Evolutionary conservation across 352 stramenopile genomes (phyloP).

Genomic region (Globisporangium viniferum): DNA sequence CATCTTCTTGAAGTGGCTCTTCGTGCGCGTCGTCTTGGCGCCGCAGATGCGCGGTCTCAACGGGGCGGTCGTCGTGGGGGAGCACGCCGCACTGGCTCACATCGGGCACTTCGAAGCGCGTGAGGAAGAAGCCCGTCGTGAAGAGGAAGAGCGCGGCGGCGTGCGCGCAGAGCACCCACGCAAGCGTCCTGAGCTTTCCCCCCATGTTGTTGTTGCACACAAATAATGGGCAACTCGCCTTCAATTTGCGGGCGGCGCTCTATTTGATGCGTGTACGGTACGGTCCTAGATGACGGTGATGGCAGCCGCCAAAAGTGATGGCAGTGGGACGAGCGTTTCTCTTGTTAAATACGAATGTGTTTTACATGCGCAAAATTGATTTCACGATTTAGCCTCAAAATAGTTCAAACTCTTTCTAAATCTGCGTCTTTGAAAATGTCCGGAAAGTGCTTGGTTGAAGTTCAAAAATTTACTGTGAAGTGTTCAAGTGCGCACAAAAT

Average conservation of each 20-base stretch:
- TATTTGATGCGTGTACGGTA: not conserved
- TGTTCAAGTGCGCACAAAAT: not conserved
- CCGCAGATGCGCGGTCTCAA: slow-evolving; percentile 3
- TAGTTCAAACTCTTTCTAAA: not conserved
- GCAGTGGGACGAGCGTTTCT: not conserved
- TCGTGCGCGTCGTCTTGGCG: not conserved
- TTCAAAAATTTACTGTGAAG: not conserved
- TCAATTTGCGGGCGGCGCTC: slow-evolving; percentile 1
- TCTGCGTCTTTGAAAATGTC: not conserved
- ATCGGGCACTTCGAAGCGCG: slow-evolving; percentile 79
- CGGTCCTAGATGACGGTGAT: not conserved
- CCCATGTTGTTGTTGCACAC: not conserved
- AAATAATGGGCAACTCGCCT: not conserved
- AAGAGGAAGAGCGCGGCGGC: slow-evolving; percentile 72
- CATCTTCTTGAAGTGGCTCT: slow-evolving; percentile 8
- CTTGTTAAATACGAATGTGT: not conserved
- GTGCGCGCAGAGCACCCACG: slow-evolving; percentile 46
- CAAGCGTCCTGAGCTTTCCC: slow-evolving; percentile 10
- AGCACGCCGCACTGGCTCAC: slow-evolving; percentile 49
- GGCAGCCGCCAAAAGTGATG: not conserved
- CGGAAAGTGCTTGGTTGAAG: not conserved
- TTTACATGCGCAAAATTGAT: not conserved
- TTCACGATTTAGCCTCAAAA: not conserved
- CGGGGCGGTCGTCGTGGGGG: slow-evolving; percentile 16
- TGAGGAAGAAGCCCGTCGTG: slow-evolving; percentile 88